Base-by-base conservation (phyloP, 2,329 filamentous ascomycete genomes). In the Curvularia sp. region DNA sequence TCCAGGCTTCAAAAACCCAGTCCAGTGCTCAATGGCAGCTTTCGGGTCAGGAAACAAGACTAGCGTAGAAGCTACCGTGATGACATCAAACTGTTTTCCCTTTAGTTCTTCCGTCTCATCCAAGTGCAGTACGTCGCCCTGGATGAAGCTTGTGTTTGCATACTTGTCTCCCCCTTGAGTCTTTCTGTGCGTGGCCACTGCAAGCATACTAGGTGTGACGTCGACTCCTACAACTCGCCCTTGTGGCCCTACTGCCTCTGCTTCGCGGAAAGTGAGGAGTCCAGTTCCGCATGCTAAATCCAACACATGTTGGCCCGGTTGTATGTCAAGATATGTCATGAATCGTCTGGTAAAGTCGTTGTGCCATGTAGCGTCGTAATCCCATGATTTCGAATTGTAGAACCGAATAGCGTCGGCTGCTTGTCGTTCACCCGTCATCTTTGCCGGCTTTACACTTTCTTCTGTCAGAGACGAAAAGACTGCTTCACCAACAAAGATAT, bases 221-320 rank as follows among this genome's bases (percentile, higher is more conserved):
- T 82, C 80, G 32, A 81, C 63, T 15, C 79, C 80, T 9, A 77
- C 53, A 1, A 81, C 77, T 7, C 60, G 51, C 9, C 79, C 79
- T 7, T 63, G 55, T 10, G 73, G 57, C 0, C 78, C 79, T 5
- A 81, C 77, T 5, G 63, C 70, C n/a, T 77, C 67, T 9, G 76
- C 71, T 32, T 75, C 76, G 7, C 74, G 70, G 59, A 80, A 75
- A 1, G 74, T 76, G 15, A 81, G 68, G 0, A 81, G 73, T 5
- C 80, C 80, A 5, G 80, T 82, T 3, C 80, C 80, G 58, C 79
- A 81, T 5, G 80, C 80, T 15, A 82, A 69, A 53, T 82, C 80
- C 12, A 82, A 74, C n/a, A 82, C 65, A 21, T 74, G 56, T 49
- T 80, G 74, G 25, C 78, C 79, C 12, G 74, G 67, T n/a, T 66